Conservation (phyloP, 306 rosid genomes). For the Fragaria vesca region DNA sequence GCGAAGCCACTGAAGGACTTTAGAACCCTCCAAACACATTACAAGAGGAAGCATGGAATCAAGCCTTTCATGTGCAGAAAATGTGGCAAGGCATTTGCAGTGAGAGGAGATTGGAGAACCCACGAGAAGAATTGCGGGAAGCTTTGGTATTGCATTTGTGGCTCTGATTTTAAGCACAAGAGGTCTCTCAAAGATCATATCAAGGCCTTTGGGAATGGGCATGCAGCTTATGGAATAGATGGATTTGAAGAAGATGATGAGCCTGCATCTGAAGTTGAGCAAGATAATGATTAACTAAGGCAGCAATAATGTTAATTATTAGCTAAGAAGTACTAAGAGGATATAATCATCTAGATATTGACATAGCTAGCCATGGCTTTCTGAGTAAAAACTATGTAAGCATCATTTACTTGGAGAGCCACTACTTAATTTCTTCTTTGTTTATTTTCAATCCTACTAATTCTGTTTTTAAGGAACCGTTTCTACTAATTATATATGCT, state of each 20-base stretch:
- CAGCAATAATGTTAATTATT: conserved; percentile 25
- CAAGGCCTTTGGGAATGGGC: conserved; percentile 87
- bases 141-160: conserved; percentile 95
- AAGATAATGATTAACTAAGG: conserved; percentile 64
- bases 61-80: conserved; percentile 96
- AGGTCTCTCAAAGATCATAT: conserved; percentile 91
- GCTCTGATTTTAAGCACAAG: conserved; percentile 96
- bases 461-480: not conserved
- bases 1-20: conserved; percentile 90
- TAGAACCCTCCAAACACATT: conserved; percentile 95
- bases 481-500: not conserved
- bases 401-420: not conserved
- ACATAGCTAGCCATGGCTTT: conserved; percentile 8
- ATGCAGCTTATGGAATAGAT: conserved; percentile 74
- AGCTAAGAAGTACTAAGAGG: not conserved
- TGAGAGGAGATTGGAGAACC: conserved; percentile 95
- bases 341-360: not conserved
- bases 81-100: conserved; percentile 95
- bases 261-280: conserved; percentile 93
- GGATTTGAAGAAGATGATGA: conserved; percentile 90
- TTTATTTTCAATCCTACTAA: not conserved
- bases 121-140: conserved; percentile 97
- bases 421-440: not conserved
- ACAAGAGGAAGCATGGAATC: conserved; percentile 94
- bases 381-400: not conserved